These are phyloP conservation scores for Rutstroemia sp. DNA, from an alignment of 2,329 filamentous ascomycete genomes.

Conservation along the genomic window DNA sequence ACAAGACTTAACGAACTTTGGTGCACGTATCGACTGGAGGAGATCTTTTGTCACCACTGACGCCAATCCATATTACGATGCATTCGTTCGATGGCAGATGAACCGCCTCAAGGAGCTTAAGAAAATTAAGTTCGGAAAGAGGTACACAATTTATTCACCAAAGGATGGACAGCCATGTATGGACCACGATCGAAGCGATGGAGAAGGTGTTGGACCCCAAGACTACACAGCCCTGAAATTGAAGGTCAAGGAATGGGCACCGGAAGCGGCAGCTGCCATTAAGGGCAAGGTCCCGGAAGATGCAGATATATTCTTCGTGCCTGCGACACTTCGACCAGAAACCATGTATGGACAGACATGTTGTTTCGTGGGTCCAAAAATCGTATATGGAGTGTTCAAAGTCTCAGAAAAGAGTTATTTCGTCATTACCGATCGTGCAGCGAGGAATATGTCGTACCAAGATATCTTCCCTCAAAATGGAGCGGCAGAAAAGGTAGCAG, in stretches of 20 bases:
- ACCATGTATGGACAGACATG: conserved; percentile 99
- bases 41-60: conserved; percentile 91
- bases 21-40: conserved; percentile 87
- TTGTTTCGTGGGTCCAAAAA: conserved; percentile 88
- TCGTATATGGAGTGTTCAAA: conserved; percentile 85
- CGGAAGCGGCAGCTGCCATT: conserved; percentile 62
- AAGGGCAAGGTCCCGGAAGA: conserved; percentile 71
- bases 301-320: conserved; percentile 80
- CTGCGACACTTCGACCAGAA: conserved; percentile 87
- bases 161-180: conserved; percentile 85
- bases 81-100: conserved; percentile 97
- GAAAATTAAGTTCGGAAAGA: conserved; percentile 89
- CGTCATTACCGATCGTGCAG: conserved; percentile 72
- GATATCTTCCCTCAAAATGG: conserved; percentile 74
- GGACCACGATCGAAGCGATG: conserved; percentile 76
- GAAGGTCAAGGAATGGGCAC: conserved; percentile 82
- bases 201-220: conserved; percentile 77
- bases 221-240: conserved; percentile 93
- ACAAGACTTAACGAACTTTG: conserved; percentile 74
- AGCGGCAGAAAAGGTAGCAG: conserved; percentile 64
- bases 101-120: conserved; percentile 78
- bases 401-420: conserved; percentile 72
- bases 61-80: conserved; percentile 93
- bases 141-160: conserved; percentile 88
- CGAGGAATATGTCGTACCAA: conserved; percentile 96